Percentiles rank a stretch among this genome's conserved stretches.
phyloP scores from a whole-genome alignment of 495 filamentous ascomycete genomes.

The Penicillium antarcticum region DNA sequence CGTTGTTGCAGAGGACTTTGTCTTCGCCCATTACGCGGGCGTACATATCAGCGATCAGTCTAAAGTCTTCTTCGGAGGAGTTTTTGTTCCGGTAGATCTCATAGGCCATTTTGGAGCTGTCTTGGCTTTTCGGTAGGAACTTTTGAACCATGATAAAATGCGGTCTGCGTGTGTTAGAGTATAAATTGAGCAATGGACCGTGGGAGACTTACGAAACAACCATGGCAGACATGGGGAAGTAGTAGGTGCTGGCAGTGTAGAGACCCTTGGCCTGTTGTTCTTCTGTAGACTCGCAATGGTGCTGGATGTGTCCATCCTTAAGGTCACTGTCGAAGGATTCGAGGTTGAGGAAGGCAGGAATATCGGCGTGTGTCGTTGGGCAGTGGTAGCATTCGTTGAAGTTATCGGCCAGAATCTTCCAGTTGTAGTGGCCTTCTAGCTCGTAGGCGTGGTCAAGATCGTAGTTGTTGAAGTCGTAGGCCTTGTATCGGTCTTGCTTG shows the following conservation, averaged over 20 bases:
- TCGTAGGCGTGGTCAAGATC: constrained; percentile 54
- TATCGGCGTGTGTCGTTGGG: constrained; percentile 46
- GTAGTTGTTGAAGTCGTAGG: constrained; percentile 59
- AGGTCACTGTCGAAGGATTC: constrained; percentile 41
- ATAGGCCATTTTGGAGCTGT: constrained; percentile 38
- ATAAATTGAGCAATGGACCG: not conserved
- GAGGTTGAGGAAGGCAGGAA: constrained; percentile 42
- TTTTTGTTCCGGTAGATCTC: constrained; percentile 48
- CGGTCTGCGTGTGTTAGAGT: constrained; percentile 21
- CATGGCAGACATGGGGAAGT: constrained; percentile 43
- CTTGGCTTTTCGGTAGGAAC: constrained; percentile 40
- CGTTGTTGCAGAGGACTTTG: constrained; percentile 42
- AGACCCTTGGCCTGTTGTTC: constrained; percentile 35
- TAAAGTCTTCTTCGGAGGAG: constrained; percentile 38
- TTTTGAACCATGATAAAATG: constrained; percentile 50
- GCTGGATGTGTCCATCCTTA: constrained; percentile 40
- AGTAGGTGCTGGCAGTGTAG: constrained; percentile 41
- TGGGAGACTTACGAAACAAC: constrained; percentile 42
- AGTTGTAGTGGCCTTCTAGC: constrained; percentile 48
- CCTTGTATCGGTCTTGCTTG: constrained; percentile 38
- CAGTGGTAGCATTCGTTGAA: constrained; percentile 66
- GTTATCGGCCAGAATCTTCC: constrained; percentile 62
- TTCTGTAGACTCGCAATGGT: constrained; percentile 37
- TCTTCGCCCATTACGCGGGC: constrained; percentile 45
- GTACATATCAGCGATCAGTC: constrained; percentile 39